These are phyloP conservation scores for Magnusiomyces suaveolens DNA, from an alignment of 1,139 yeast genomes.

Conservation along the genomic window DNA sequence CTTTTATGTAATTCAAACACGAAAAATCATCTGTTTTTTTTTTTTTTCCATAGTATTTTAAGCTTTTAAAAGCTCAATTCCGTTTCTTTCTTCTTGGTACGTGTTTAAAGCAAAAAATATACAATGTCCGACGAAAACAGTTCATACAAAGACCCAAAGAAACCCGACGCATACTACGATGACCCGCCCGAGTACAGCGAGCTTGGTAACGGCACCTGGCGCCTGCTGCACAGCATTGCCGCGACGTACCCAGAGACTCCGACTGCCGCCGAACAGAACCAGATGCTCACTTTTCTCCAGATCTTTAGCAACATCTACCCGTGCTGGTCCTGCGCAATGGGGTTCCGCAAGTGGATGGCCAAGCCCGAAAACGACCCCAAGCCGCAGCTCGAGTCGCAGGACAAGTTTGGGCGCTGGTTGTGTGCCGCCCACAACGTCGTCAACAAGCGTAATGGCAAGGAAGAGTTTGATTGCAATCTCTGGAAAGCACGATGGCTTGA, in stretches of 20 bases:
- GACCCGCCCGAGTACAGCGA: conserved; percentile 79
- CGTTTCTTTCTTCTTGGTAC: no score
- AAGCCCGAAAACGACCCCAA: conserved; percentile 48
- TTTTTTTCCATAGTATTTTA: no score
- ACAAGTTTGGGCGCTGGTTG: conserved; percentile 79
- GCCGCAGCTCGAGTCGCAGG: conserved; percentile 48
- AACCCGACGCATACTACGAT: background rate
- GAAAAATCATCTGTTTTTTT: no score
- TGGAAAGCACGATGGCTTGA: conserved; percentile 89
- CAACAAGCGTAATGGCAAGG: conserved; percentile 74
- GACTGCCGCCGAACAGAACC: conserved; percentile 48
- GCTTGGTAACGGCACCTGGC: conserved; percentile 87
- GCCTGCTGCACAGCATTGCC: conserved; percentile 79
- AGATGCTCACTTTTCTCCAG: conserved; percentile 58
- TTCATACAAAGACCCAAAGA: background rate
- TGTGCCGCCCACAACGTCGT: conserved; percentile 94
- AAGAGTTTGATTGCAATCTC: conserved; percentile 69
- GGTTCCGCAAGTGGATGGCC: conserved; percentile 56
- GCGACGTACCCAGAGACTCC: conserved; percentile 80
- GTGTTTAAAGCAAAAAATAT: no score
- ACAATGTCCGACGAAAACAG: background rate
- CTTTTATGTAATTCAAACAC: no score
- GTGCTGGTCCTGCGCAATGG: conserved; percentile 89
- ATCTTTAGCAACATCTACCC: conserved; percentile 81
- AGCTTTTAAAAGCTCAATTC: no score